Evolutionary conservation across 2,329 filamentous ascomycete genomes (phyloP).

Genomic region (Aurifilum marmelostoma): DNA sequence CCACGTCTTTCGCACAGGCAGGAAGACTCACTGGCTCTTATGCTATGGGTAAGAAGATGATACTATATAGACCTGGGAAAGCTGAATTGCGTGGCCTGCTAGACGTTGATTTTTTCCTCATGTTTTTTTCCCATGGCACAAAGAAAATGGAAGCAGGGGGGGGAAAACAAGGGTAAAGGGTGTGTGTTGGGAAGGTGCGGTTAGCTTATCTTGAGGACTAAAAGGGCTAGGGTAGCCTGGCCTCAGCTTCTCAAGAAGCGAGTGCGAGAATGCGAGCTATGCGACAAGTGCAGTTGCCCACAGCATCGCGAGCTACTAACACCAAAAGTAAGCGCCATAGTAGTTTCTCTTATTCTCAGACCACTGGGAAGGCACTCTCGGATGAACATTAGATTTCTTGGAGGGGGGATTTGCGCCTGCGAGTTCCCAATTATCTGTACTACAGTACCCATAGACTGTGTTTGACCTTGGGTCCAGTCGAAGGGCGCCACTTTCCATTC

Average conservation of each 20-base stretch:
- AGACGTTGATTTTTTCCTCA: background rate
- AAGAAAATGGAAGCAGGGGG: too few species aligned
- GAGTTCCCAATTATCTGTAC: background rate
- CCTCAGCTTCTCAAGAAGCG: slow-evolving; percentile 1
- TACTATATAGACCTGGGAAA: background rate
- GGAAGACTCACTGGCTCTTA: background rate
- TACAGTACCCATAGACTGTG: background rate
- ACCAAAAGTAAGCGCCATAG: background rate
- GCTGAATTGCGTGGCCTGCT: background rate
- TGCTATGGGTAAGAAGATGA: background rate
- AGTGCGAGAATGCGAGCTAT: slow-evolving; percentile 15
- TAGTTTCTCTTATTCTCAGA: background rate
- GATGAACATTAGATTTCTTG: background rate
- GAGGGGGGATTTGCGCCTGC: background rate
- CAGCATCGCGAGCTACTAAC: background rate
- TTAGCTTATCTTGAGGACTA: background rate
- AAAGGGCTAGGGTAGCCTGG: background rate
- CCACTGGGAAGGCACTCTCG: background rate
- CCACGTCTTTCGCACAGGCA: background rate
- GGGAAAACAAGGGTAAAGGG: too few species aligned
- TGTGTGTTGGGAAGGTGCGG: too few species aligned
- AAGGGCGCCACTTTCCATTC: background rate
- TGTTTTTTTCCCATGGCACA: too few species aligned
- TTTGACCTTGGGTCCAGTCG: background rate
- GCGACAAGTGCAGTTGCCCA: slow-evolving; percentile 10